Base-by-base conservation (phyloP, 2,329 filamentous ascomycete genomes). In the Alternaria arbusti region DNA sequence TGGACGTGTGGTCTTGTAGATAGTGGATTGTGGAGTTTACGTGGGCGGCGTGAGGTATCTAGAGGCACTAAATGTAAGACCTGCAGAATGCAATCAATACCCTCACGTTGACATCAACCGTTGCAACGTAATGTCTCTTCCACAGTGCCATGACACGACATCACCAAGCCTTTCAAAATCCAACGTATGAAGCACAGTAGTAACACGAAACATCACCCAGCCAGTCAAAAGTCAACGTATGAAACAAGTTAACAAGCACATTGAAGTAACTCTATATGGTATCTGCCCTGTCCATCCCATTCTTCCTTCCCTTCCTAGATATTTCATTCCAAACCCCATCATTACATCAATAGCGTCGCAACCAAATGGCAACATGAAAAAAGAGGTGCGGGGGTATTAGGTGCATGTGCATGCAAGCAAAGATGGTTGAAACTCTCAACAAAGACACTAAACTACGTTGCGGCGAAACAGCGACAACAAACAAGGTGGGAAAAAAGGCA, bases 271-370 rank as follows among this genome's bases (percentile, higher is more conserved):
- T 61, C 58, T 61, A 61, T 61, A 47, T 61, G 58, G 52, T 61
- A 61, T 57, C 58, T 59, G n/a, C 36, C 52, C 22, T 45, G 9
- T 32, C 17, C 11, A 45, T 20, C 43, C 17, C 43, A 20, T 22
- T 22, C 43, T 13, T 32, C 49, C 49, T 57, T 46, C 52, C 20
- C 15, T 28, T 32, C 52, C 52, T 17, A 40, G 36, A 13, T 32
- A 44, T 54, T 45, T 52, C 25, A 17, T 60, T 28, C 44, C 54
- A 49, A 17, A 26, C 36, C 44, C 52, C 44, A n/a, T 61, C 58
- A 57, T 61, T 61, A 61, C 52, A 61, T 61, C 58, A 61, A 61
- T 61, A 20, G 52, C 58, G 47, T 61, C 32, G 58, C 58, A 46
- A 57, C 30, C 32, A 61, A 55, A 60, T 44, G 26, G 43, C 23